Evolutionary conservation across 345 rosid species (phyloP).

Genomic region (Salix arbutifolia): DNA sequence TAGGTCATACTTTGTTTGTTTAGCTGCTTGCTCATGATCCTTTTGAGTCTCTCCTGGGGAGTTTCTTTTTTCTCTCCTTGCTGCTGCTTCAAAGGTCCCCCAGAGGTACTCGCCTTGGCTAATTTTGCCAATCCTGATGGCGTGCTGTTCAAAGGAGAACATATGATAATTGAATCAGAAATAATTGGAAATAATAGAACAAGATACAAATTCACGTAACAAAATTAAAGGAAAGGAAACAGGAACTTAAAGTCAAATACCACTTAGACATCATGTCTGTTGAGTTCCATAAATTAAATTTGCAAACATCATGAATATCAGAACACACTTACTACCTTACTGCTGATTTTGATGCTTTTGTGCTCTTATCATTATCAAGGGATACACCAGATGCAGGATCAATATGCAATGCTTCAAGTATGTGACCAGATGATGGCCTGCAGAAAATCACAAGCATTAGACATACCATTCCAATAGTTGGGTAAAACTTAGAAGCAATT

Average conservation of each 20-base stretch:
- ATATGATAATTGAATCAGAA: neutral
- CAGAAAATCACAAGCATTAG: constrained; percentile 51
- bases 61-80: constrained; percentile 83
- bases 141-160: constrained; percentile 41
- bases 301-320: constrained; percentile 3
- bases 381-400: constrained; percentile 96
- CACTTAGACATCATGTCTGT: neutral
- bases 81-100: constrained; percentile 53
- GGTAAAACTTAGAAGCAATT: constrained; percentile 19
- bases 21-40: constrained; percentile 93
- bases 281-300: neutral
- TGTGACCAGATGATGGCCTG: constrained; percentile 81
- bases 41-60: constrained; percentile 94
- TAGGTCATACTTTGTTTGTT: constrained; percentile 74
- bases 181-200: neutral
- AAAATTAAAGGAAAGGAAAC: neutral
- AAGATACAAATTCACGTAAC: neutral
- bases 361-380: constrained; percentile 66
- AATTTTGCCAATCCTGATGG: constrained; percentile 76
- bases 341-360: constrained; percentile 45
- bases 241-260: neutral
- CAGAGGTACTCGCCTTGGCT: constrained; percentile 52
- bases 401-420: constrained; percentile 94
- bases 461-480: constrained; percentile 20
- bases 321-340: constrained; percentile 42